Base-by-base conservation (phyloP, 1,139 yeast species). In the Geotrichum citri-aurantii region DNA sequence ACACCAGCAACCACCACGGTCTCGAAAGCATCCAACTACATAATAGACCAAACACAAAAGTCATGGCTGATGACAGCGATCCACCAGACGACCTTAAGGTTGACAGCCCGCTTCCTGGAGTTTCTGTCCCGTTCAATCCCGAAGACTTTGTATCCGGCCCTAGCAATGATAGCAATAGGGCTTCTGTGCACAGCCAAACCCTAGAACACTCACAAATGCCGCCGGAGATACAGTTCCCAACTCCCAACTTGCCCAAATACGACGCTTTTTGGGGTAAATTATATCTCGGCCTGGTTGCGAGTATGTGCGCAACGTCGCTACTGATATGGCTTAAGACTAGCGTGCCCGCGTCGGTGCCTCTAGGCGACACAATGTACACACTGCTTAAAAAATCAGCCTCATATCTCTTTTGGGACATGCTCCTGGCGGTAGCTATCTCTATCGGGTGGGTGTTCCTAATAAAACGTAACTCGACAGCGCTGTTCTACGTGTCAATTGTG, bases 391-490 rank as follows among this genome's bases (percentile, higher is more conserved):
- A 70, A 8, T 71, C 75, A 1, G 62, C 69, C 57, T 59, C 69
- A 7, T 63, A 66, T 29, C 65, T 76, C 33, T 64, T 65, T 6
- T 55, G 62, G 17, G 70, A 72, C 55, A 68, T 72, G 3, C 44
- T 70, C 3, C 52, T 72, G 3, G 71, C 77, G 1, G 59, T 69
- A 8, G 33, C 27, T n/a, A 53, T 57, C 24, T 57, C 61, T 5
- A 61, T 61, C 3, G 63, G 71, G 1, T 76, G 79, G 79, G 68
- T 75, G 23, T 61, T 67, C 40, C 55, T 69, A 23, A 64, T 73
- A 65, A 57, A 54, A 19, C 49, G 65, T 56, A 65, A 68, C 63
- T 69, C 77, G 23, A 63, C 69, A 2, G 67, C 71, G 12, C 61
- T 75, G 21, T 69, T 76, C n/a, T 73, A 73, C 56, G 57, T 66